Percentiles rank a stretch among this genome's conserved stretches.
Conservation (phyloP, 768 basidiomycete genomes). For the Udeniomyces megalosporus region DNA sequence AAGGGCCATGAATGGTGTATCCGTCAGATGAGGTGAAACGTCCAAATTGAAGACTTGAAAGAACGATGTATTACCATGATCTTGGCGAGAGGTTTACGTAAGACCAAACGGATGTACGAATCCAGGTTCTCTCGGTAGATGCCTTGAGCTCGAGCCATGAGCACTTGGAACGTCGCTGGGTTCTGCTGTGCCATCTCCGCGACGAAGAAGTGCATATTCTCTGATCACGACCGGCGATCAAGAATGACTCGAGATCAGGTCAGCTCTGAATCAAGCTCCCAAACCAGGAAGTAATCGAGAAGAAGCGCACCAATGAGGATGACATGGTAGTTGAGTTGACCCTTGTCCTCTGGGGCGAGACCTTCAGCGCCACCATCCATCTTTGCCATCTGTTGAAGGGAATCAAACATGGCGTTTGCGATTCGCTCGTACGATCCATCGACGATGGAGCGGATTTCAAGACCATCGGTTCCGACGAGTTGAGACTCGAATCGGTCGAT, state of each 20-base stretch:
- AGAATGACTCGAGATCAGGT: not conserved
- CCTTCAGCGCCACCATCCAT: constrained; percentile 55
- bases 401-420: constrained; percentile 79
- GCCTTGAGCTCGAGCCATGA: constrained; percentile 54
- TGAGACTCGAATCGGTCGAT: constrained; percentile 69
- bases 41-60: not conserved
- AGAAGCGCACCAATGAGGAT: constrained; percentile 64
- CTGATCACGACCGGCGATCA: constrained; percentile 32
- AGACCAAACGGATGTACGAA: constrained; percentile 71
- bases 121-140: constrained; percentile 80
- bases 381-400: constrained; percentile 88
- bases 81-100: constrained; percentile 70
- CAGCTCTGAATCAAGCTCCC: not conserved
- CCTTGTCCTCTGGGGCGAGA: constrained; percentile 66
- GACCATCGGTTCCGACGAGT: constrained; percentile 53
- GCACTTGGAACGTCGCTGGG: constrained; percentile 44
- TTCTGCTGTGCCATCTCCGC: constrained; percentile 61
- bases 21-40: not conserved
- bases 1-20: not conserved
- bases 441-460: constrained; percentile 61
- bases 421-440: constrained; percentile 76
- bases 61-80: constrained; percentile 44
- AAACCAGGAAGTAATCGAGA: not conserved
- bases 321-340: constrained; percentile 89
- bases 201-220: constrained; percentile 92